phyloP scores from a whole-genome alignment of 2,329 filamentous ascomycete species.

The Phaeophleospora eucalypticola region DNA sequence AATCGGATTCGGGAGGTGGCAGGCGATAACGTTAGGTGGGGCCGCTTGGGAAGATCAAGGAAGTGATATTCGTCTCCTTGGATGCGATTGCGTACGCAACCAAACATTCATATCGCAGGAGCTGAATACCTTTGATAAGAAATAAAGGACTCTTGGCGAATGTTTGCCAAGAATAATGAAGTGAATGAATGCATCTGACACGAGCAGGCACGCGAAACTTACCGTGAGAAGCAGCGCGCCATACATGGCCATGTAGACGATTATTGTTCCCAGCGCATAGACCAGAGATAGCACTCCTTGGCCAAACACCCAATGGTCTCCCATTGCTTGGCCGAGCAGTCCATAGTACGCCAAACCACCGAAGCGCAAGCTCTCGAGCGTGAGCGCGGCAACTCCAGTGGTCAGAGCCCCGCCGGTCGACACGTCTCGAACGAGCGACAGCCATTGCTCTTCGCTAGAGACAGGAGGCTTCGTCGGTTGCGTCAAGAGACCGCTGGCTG shows the following conservation, averaged over 20 bases:
- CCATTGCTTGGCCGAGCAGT: slow-evolving; percentile 20
- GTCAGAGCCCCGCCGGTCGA: slow-evolving; percentile 25
- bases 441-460: slow-evolving; percentile 10
- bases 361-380: slow-evolving; percentile 26
- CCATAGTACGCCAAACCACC: slow-evolving; percentile 25
- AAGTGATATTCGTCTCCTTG: too few species aligned
- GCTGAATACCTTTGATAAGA: too few species aligned
- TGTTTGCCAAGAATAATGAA: too few species aligned
- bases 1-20: not conserved
- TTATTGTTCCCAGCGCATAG: slow-evolving; percentile 20
- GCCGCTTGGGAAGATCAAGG: too few species aligned
- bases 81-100: too few species aligned
- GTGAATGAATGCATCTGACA: too few species aligned
- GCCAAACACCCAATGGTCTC: slow-evolving; percentile 21
- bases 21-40: too few species aligned
- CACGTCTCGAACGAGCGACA: slow-evolving; percentile 28
- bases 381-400: slow-evolving; percentile 24
- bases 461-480: slow-evolving; percentile 18
- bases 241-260: slow-evolving; percentile 23
- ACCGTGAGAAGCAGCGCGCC: slow-evolving; percentile 28
- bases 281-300: slow-evolving; percentile 21
- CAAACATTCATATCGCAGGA: too few species aligned
- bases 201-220: slow-evolving; percentile 18
- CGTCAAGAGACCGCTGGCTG: slow-evolving; percentile 33
- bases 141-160: too few species aligned